These are phyloP conservation scores for Lasiodiplodia gonubiensis DNA, from an alignment of 2,329 filamentous ascomycete species.

Conservation along the genomic window DNA sequence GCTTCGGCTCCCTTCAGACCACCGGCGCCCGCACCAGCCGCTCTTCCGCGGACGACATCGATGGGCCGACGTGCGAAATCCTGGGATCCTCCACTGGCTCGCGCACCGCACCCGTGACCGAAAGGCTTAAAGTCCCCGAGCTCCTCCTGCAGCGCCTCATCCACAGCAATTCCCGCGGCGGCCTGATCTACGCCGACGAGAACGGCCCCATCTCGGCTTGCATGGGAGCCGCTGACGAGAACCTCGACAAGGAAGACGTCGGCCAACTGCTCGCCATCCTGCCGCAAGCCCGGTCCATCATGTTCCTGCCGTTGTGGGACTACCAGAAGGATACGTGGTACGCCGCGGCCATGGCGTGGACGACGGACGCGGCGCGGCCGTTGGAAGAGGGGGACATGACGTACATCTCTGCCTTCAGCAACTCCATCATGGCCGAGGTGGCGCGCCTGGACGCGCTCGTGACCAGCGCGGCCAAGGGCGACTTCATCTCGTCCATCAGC, in stretches of 20 bases:
- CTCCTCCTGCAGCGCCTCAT: not conserved
- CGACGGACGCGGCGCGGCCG: conserved; percentile 44
- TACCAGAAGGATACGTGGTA: conserved; percentile 46
- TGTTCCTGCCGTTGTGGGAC: conserved; percentile 49
- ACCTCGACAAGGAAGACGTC: not conserved
- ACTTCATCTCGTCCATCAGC: conserved; percentile 49
- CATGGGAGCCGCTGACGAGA: not conserved
- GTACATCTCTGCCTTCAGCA: conserved; percentile 45
- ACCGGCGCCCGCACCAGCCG: not conserved
- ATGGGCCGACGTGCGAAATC: not conserved
- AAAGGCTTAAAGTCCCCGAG: not conserved
- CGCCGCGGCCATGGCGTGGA: conserved; percentile 44
- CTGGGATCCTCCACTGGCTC: not conserved
- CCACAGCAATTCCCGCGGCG: not conserved
- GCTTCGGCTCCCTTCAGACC: not conserved
- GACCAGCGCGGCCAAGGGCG: not conserved
- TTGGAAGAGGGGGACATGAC: conserved; percentile 45
- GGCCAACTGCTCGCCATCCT: not conserved
- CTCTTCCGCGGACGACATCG: not conserved
- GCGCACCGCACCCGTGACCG: not conserved
- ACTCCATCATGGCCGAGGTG: conserved; percentile 40
- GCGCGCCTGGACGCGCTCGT: not conserved
- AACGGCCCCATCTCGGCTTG: not conserved
- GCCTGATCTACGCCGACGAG: conserved; percentile 2
- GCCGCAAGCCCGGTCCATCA: conserved; percentile 44